These are phyloP conservation scores for Dendrobium officinale DNA, from an alignment of 106 monocot species.

Conservation along the genomic window DNA sequence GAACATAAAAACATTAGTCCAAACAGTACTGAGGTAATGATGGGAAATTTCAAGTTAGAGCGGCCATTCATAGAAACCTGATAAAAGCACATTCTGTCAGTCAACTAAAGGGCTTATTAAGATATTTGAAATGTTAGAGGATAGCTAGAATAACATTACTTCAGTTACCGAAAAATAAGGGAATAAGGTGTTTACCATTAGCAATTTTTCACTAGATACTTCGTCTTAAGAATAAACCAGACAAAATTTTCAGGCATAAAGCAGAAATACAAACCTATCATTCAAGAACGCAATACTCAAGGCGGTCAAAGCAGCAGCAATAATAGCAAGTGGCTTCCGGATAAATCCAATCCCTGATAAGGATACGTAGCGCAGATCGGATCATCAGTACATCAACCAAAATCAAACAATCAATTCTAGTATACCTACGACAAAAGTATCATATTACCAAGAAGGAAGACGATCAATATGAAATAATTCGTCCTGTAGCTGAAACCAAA, in stretches of 20 bases:
- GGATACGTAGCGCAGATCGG: background rate
- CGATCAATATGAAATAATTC: conserved; percentile 19
- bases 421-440: too few relatives aligned
- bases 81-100: background rate
- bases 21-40: background rate
- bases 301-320: conserved; percentile 60
- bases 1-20: background rate
- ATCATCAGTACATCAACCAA: background rate
- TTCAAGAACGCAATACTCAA: conserved; percentile 74
- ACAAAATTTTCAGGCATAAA: background rate
- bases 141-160: background rate
- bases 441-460: conserved; percentile 12
- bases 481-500: conserved; percentile 13
- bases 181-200: background rate
- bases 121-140: background rate
- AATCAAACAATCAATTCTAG: background rate
- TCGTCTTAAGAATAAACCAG: background rate
- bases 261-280: conserved; percentile 41
- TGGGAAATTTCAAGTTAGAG: background rate
- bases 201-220: background rate
- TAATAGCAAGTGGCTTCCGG: conserved; percentile 65
- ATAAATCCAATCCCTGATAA: conserved; percentile 59
- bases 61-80: background rate
- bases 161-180: background rate
- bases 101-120: background rate